Evolutionary conservation across 306 rosid species (phyloP), one percentile per base, ranked within the genome.

Genomic region (Dryas drummondii): DNA sequence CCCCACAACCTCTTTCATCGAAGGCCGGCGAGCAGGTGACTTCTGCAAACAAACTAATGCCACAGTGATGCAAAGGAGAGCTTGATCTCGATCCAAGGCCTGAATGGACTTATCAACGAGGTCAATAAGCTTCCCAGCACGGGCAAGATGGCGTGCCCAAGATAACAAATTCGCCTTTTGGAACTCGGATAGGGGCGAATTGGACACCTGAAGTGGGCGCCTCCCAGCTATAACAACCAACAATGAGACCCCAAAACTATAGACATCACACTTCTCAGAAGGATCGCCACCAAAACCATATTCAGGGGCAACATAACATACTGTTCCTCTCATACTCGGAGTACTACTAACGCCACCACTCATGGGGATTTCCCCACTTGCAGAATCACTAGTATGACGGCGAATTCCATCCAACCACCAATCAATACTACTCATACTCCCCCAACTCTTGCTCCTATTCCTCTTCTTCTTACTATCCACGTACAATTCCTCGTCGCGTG

Each of bases 291-390:
- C 97, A 17, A 52, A 82, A 19, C 98, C 98, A 66, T 85, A 92
- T 58, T 96, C 99, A 0, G 99, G 99, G 53, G 99, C 99, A 82
- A 87, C 86, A 78, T 96, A 96, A 82, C 96, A 92, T 42, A 96
- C 90, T 0, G 99, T 92, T 78, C 99, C 99, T 64, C 99, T 90
- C 93, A 89, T 87, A 76, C 99, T 96, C 4, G 99, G 99, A 42
- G 99, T 96, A 52, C 93, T 96, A 84, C 97, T 96, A 53, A 88
- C 73, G n/a, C 96, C 97, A 69, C 96, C 91, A 78, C 98, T 90
- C 82, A 81, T 86, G 13, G 96, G 91, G 75, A 94, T 87, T 7
- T 94, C 98, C 50, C 96, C 94, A 75, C 86, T 90, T 13, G 68
- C 82, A 47, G 90, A 90, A 83, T 89, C 97, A 22, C 93, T 87